Evolutionary conservation across 1,284 basidiomycete species (phyloP).

Genomic region (Apiotrichum siamense): DNA sequence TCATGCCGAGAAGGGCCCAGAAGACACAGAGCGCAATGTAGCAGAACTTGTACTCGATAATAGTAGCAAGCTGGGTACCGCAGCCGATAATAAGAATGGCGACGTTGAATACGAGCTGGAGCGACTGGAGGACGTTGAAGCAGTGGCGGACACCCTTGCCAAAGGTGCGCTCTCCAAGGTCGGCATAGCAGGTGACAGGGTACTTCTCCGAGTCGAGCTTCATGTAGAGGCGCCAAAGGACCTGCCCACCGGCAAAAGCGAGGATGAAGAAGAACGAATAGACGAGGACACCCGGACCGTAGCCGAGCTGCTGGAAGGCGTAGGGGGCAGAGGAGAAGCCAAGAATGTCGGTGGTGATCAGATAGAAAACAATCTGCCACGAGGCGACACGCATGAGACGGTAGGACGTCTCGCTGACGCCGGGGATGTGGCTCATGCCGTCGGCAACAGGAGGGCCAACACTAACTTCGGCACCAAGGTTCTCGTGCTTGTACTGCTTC

Average conservation of each 20-base stretch:
- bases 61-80: neutral
- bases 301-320: slow-evolving; percentile 26
- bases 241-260: slow-evolving; percentile 3
- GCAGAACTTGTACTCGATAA: slow-evolving; percentile 9
- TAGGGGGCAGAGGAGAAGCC: slow-evolving; percentile 40
- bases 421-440: neutral
- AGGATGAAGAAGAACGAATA: slow-evolving; percentile 11
- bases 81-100: slow-evolving; percentile 4
- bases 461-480: neutral
- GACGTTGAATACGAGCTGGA: slow-evolving; percentile 9
- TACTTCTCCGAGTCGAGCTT: slow-evolving; percentile 5
- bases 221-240: slow-evolving; percentile 8
- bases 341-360: slow-evolving; percentile 22
- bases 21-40: slow-evolving; percentile 7
- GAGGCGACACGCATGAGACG: slow-evolving; percentile 3
- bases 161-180: slow-evolving; percentile 8
- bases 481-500: neutral
- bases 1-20: slow-evolving; percentile 5
- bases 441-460: slow-evolving; percentile 1
- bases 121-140: slow-evolving; percentile 11
- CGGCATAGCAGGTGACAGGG: slow-evolving; percentile 9
- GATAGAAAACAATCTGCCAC: slow-evolving; percentile 10
- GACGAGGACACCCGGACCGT: slow-evolving; percentile 21
- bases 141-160: slow-evolving; percentile 3
- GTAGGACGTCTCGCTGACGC: slow-evolving; percentile 4